Evolutionary conservation across 768 basidiomycete species (phyloP), one percentile per base, ranked within the genome.

Genomic region (Xerocomus brunneocitrinus): DNA sequence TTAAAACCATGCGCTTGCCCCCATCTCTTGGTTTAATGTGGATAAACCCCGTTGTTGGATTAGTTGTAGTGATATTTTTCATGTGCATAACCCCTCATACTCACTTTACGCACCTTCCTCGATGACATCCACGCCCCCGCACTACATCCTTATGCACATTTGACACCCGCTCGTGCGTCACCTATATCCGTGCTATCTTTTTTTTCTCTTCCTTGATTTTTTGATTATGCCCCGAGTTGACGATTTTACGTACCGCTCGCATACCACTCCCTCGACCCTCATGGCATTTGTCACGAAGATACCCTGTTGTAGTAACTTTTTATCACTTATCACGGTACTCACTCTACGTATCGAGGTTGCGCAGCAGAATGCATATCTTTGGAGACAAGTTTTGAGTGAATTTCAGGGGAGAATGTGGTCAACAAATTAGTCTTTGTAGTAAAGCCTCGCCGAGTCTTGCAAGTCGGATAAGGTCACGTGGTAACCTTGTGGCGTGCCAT

Each of bases 351-450:
- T 57, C 56, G 55, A 59, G 50, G 68, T 66, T 68, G 68, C 67
- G 64, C 68, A 70, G 67, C 68, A 68, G 64, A 68, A 68, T 68
- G 54, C 54, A 68, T 59, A 58, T 70, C 67, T 66, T 67, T 70
- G 63, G 55, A 67, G 66, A 67, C 68, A 22, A 13, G n/a, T 39
- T 14, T 13, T 14, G 34, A 35, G 34, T 14, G 12, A 35, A 4
- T 35, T 35, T 10, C 14, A 35, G 35, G 35, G 14, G 13, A 13
- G 35, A 35, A 16, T 16, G 35, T 35, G 34, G 27, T 44, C 44
- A 19, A 45, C 44, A 19, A 19, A 19, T 19, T 19, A 19, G 19
- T 19, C 19, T 19, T 13, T 36, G 31, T 16, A 35, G 36, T n/a
- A n/a, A n/a, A 38, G 8, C 36, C 36, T 38, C n/a, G 36, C 36